phyloP scores from a whole-genome alignment of 2,329 filamentous ascomycete species.

The Nigrospora oryzae region DNA sequence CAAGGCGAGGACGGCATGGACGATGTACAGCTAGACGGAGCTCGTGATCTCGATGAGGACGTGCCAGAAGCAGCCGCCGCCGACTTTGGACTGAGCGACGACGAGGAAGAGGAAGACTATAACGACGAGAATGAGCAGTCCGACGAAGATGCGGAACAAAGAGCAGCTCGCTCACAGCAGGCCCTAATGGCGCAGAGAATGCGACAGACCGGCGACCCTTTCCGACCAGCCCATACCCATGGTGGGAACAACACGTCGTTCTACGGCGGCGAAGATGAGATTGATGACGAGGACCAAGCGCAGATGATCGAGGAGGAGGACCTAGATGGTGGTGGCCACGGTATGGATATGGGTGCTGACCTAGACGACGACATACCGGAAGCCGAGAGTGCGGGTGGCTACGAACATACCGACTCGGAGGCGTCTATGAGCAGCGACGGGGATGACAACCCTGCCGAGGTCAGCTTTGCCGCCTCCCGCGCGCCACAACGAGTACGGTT shows the following conservation, averaged over 20 bases:
- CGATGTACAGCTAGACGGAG: slow-evolving; percentile 47
- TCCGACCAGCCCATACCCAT: slow-evolving; percentile 48
- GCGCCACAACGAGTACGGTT: slow-evolving; percentile 21
- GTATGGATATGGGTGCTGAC: slow-evolving; percentile 56
- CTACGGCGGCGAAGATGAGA: slow-evolving; percentile 44
- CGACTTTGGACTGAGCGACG: slow-evolving; percentile 40
- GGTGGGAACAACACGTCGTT: slow-evolving; percentile 39
- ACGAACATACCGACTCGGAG: slow-evolving; percentile 74
- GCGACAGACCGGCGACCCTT: slow-evolving; percentile 51
- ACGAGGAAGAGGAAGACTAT: slow-evolving; percentile 28
- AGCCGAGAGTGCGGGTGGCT: slow-evolving; percentile 50
- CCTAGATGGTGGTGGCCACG: slow-evolving; percentile 26
- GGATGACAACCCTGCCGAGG: slow-evolving; percentile 24
- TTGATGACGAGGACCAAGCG: slow-evolving; percentile 46
- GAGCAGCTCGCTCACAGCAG: slow-evolving; percentile 27
- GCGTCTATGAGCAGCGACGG: slow-evolving; percentile 48
- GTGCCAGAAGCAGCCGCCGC: slow-evolving; percentile 57
- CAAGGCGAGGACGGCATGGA: slow-evolving; percentile 38
- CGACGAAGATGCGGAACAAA: slow-evolving; percentile 17
- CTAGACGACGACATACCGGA: slow-evolving; percentile 66
- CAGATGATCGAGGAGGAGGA: slow-evolving; percentile 58
- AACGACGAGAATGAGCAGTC: slow-evolving; percentile 23
- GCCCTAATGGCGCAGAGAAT: slow-evolving; percentile 41
- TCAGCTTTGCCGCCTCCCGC: slow-evolving; percentile 28
- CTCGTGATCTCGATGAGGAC: slow-evolving; percentile 61